A percentile compares a stretch with the other conserved stretches of the same genome.
These are phyloP conservation scores for Trichoderma guizhouense DNA, from an alignment of 2,329 filamentous ascomycete species.

Conservation along the genomic window DNA sequence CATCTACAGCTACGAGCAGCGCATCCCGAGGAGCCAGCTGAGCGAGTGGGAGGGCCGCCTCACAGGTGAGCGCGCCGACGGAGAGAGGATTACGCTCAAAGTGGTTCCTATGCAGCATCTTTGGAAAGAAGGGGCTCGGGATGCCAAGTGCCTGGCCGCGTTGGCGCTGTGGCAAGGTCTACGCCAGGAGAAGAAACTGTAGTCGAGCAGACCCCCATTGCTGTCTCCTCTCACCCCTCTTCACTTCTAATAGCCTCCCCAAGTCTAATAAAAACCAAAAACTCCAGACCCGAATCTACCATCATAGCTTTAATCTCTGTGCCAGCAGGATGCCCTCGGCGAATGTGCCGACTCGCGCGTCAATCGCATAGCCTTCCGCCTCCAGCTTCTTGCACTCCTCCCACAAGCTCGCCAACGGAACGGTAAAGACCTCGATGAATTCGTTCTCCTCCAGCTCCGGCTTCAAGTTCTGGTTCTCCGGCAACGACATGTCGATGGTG, in stretches of 20 bases:
- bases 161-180: slow-evolving; percentile 58
- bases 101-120: slow-evolving; percentile 54
- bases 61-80: slow-evolving; percentile 55
- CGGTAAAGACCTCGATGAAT: slow-evolving; percentile 75
- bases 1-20: slow-evolving; percentile 55
- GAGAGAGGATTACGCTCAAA: slow-evolving; percentile 61
- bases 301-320: slow-evolving; percentile 50
- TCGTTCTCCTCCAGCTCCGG: slow-evolving; percentile 74
- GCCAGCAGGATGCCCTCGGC: slow-evolving; percentile 76
- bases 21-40: slow-evolving; percentile 48
- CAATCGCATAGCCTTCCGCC: slow-evolving; percentile 70
- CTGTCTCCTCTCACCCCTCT: neutral
- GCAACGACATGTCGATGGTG: slow-evolving; percentile 63
- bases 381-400: slow-evolving; percentile 65
- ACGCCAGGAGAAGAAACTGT: slow-evolving; percentile 45
- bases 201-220: neutral
- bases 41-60: slow-evolving; percentile 54
- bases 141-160: slow-evolving; percentile 58
- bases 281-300: neutral
- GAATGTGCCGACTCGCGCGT: slow-evolving; percentile 72
- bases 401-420: slow-evolving; percentile 63
- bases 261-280: neutral
- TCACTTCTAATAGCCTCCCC: neutral
- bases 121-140: slow-evolving; percentile 55
- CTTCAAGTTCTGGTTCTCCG: slow-evolving; percentile 66